Base-by-base conservation (phyloP, 1,284 basidiomycete species). In the Hortiboletus rubellus region DNA sequence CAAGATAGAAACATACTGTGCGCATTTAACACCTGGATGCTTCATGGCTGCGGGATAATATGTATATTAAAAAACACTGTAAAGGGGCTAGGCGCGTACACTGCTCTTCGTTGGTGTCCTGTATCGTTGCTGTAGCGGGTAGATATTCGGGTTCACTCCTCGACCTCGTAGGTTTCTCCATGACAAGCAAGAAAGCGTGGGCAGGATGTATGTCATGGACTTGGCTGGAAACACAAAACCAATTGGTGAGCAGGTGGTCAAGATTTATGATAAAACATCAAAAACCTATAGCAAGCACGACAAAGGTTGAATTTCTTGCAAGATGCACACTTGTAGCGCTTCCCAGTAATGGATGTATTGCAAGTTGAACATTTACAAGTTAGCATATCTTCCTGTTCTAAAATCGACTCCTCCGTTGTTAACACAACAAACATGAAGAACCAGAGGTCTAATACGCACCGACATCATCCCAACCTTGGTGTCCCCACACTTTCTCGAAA, bases 171-270 rank as follows among this genome's bases (percentile, higher is more conserved):
- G 75, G 77, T 64, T 77, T 81, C 63, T 92, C 89, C n/a, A 86
- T 87, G 3, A 94, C 80, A 5, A 84, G 80, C 11, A 95, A 75
- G 78, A 96, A 96, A 0, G 88, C 85, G 68, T 96, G 92, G 1
- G 83, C 82, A 7, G 94, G 94, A 67, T 96, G 94, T 22, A 95
- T 84, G 65, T 94, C 92, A 63, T 95, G 91, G 8, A 94, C 92
- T 76, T 87, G 85, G 64, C 87, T 71, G 10, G n/a, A 37, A 50
- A 48, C 11, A 45, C 38, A 24, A n/a, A 18, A 42, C 4, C 9
- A 5, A 33, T 18, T 22, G 24, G 33, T 64, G 37, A 68, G 44
- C 22, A 57, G 12, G 44, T 5, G 14, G 11, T 50, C 30, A 38
- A 51, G 50, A 40, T 42, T 15, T 12, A 46, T 30, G 12, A 41